A percentile compares a stretch with the other conserved stretches of the same genome.
phyloP scores from a whole-genome alignment of 305 asterid genomes.

The Fraxinus nigra region DNA sequence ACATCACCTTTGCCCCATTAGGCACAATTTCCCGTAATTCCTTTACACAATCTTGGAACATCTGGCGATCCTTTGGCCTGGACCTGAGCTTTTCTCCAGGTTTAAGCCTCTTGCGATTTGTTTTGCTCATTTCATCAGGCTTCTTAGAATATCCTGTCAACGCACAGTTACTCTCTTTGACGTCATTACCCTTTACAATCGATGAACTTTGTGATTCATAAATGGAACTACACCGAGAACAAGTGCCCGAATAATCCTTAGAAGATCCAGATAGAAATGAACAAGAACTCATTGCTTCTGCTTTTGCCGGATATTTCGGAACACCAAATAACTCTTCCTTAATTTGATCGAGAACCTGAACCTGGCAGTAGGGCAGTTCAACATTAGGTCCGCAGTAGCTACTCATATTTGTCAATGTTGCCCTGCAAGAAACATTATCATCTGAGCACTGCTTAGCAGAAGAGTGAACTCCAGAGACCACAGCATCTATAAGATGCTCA shows the following conservation, averaged over 20 bases:
- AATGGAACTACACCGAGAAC: slow-evolving; percentile 51
- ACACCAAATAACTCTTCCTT: slow-evolving; percentile 47
- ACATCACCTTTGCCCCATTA: slow-evolving; percentile 65
- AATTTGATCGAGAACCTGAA: slow-evolving; percentile 30
- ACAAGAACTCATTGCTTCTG: slow-evolving; percentile 36
- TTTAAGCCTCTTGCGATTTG: slow-evolving; percentile 64
- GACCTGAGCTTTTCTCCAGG: slow-evolving; percentile 79
- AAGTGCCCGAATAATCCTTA: slow-evolving; percentile 35
- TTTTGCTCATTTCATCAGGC: slow-evolving; percentile 39
- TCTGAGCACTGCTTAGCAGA: slow-evolving; percentile 29
- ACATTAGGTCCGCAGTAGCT: slow-evolving; percentile 37
- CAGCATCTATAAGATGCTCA: slow-evolving; percentile 61
- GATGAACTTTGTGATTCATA: slow-evolving; percentile 56
- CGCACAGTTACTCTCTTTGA: slow-evolving; percentile 41
- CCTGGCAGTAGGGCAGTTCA: slow-evolving; percentile 36
- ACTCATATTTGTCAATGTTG: slow-evolving; percentile 41
- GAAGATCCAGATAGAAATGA: slow-evolving; percentile 35
- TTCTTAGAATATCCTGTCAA: slow-evolving; percentile 51
- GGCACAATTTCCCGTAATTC: slow-evolving; percentile 80
- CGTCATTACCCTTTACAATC: slow-evolving; percentile 38
- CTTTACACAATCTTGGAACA: slow-evolving; percentile 87
- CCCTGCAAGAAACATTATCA: slow-evolving; percentile 46
- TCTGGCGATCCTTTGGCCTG: slow-evolving; percentile 79
- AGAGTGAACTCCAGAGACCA: slow-evolving; percentile 38
- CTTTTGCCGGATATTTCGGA: slow-evolving; percentile 38